phyloP scores from a whole-genome alignment of 345 rosid species.

The Brassica cretica region DNA sequence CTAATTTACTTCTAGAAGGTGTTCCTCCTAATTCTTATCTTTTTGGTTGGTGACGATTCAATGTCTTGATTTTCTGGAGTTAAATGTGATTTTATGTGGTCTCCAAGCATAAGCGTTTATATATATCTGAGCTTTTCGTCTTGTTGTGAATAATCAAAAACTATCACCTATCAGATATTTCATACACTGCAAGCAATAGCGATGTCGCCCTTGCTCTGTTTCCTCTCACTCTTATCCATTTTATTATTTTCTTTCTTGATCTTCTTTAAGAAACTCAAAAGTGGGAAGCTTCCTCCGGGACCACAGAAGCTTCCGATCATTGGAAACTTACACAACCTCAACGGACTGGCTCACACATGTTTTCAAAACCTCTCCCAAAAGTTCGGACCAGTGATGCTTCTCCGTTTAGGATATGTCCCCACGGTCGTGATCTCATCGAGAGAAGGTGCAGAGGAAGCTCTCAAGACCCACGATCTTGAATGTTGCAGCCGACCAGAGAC shows the following conservation, averaged over 20 bases:
- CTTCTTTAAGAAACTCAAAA: neutral
- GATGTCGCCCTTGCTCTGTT: constrained; percentile 26
- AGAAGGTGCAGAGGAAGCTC: neutral
- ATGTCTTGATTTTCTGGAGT: neutral
- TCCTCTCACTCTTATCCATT: constrained; percentile 9
- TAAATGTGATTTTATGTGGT: neutral
- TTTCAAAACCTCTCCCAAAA: neutral
- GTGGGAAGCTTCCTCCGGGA: neutral
- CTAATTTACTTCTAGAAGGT: neutral
- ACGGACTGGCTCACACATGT: neutral
- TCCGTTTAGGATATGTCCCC: neutral
- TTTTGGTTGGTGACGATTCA: neutral
- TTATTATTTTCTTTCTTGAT: neutral
- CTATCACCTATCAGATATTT: neutral
- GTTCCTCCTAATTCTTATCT: neutral
- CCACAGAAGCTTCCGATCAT: neutral
- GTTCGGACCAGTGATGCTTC: neutral
- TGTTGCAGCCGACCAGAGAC: neutral
- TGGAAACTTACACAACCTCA: neutral
- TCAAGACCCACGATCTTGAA: neutral
- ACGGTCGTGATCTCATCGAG: neutral
- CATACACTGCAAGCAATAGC: constrained; percentile 10
- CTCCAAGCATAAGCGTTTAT: neutral
- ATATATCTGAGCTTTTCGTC: neutral
- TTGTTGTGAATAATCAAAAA: neutral